A percentile compares a stretch with the other conserved stretches of the same genome.
These are phyloP conservation scores for Fusarium sp. DNA, from an alignment of 2,329 filamentous ascomycete genomes.

Conservation along the genomic window DNA sequence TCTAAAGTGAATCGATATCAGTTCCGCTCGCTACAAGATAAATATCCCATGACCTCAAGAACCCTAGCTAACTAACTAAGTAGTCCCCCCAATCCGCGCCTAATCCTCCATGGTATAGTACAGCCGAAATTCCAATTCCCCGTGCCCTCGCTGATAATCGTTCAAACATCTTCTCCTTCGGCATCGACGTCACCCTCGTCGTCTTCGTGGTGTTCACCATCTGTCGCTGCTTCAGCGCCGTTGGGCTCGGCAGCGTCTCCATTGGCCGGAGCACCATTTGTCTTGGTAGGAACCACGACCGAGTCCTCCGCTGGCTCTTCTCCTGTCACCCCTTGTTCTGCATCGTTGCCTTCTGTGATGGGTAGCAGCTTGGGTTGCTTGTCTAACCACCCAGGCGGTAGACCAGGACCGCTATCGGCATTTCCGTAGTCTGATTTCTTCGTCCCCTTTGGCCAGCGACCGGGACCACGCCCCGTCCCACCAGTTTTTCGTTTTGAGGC, in stretches of 20 bases:
- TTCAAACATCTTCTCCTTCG: conserved; percentile 51
- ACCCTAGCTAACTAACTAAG: conserved; percentile 7
- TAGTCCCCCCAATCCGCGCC: conserved; percentile 24
- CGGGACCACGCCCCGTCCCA: conserved; percentile 73
- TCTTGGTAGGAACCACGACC: conserved; percentile 46
- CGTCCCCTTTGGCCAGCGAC: conserved; percentile 75
- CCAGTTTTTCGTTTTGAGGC: conserved; percentile 64
- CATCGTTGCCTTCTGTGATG: conserved; percentile 30
- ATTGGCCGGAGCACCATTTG: conserved; percentile 37
- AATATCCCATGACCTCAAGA: conserved; percentile 10
- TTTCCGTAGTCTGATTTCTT: conserved; percentile 78
- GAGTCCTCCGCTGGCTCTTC: conserved; percentile 49
- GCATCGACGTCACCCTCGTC: conserved; percentile 49
- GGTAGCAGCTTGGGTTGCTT: conserved; percentile 38
- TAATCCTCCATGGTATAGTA: conserved; percentile 36
- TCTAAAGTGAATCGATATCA: conserved; percentile 29
- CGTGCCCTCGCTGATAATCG: conserved; percentile 8
- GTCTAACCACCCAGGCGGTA: conserved; percentile 68
- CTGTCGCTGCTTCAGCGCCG: conserved; percentile 25
- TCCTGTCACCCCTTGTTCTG: conserved; percentile 17
- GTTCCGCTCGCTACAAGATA: conserved; percentile 35
- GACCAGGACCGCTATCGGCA: conserved; percentile 72
- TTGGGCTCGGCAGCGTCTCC: conserved; percentile 22
- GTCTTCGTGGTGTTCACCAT: conserved; percentile 17
- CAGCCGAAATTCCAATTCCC: conserved; percentile 26